A percentile compares a stretch with the other conserved stretches of the same genome.
phyloP scores from a whole-genome alignment of 78 protist species.

The Acrasis kona region DNA sequence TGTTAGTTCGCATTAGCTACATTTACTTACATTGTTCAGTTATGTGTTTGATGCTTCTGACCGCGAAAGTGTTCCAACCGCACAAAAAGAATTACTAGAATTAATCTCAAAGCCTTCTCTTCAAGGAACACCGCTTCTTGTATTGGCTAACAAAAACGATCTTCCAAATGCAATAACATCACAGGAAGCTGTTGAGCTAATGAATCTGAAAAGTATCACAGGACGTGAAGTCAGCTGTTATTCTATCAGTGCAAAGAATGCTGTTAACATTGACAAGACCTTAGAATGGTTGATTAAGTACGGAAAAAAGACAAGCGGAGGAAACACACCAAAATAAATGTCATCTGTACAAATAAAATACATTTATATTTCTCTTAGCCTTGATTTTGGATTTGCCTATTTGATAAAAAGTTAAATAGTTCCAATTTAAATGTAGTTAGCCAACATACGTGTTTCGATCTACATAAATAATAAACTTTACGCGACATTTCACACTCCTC shows the following conservation, averaged over 20 bases:
- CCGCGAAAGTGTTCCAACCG: conserved; percentile 30
- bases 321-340: too few relatives aligned
- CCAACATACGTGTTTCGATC: too few relatives aligned
- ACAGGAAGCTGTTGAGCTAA: neutral
- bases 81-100: conserved; percentile 63
- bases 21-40: neutral
- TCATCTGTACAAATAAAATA: too few relatives aligned
- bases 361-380: too few relatives aligned
- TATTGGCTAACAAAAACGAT: conserved; percentile 95
- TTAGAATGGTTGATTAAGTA: conserved; percentile 84
- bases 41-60: conserved; percentile 88
- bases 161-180: conserved; percentile 19
- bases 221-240: conserved; percentile 85
- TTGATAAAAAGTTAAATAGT: too few relatives aligned
- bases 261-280: conserved; percentile 77
- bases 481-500: too few relatives aligned
- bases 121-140: conserved; percentile 81
- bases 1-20: too few relatives aligned
- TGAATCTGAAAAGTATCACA: conserved; percentile 33
- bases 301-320: conserved; percentile 4
- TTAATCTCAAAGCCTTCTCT: conserved; percentile 82
- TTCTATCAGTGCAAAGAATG: conserved; percentile 78
- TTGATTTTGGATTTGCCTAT: too few relatives aligned
- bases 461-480: too few relatives aligned
- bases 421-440: too few relatives aligned